phyloP scores from a whole-genome alignment of 169 alveolate genomes.

The Cryptosporidium bovis region DNA sequence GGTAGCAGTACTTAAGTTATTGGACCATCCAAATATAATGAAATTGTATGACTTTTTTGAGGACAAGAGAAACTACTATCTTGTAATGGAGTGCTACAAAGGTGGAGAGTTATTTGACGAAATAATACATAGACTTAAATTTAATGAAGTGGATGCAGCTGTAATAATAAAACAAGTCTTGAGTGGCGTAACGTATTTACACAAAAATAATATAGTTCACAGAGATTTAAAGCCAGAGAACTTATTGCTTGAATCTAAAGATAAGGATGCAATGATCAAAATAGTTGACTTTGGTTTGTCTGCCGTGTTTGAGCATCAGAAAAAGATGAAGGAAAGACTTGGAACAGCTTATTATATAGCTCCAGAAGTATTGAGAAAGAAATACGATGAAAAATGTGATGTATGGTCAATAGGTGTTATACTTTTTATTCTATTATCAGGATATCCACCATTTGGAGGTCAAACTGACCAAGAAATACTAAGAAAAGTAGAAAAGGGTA shows the following conservation, averaged over 20 bases:
- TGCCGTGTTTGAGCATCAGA: constrained; percentile 78
- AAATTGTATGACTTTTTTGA: constrained; percentile 91
- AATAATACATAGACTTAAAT: constrained; percentile 85
- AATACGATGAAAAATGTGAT: constrained; percentile 91
- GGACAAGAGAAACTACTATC: constrained; percentile 86
- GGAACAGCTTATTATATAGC: constrained; percentile 92
- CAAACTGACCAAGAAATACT: constrained; percentile 90
- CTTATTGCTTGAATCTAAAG: constrained; percentile 80
- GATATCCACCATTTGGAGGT: constrained; percentile 93
- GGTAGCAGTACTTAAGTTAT: constrained; percentile 86
- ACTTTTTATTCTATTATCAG: constrained; percentile 82
- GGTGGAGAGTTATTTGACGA: constrained; percentile 95
- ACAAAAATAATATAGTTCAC: constrained; percentile 88
- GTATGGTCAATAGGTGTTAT: constrained; percentile 92
- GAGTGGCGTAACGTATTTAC: constrained; percentile 92
- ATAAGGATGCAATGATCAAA: constrained; percentile 80
- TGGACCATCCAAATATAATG: constrained; percentile 96
- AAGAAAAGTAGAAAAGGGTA: constrained; percentile 88
- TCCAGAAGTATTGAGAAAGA: constrained; percentile 88
- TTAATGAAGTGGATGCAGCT: constrained; percentile 91
- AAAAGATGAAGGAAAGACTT: constrained; percentile 82
- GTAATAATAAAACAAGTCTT: constrained; percentile 90
- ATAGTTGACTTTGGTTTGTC: constrained; percentile 92
- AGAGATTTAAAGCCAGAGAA: constrained; percentile 91
- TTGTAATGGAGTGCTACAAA: constrained; percentile 90